Base-by-base conservation (phyloP, 441 rosid genomes). In the Euphorbia schlechtendalii region DNA sequence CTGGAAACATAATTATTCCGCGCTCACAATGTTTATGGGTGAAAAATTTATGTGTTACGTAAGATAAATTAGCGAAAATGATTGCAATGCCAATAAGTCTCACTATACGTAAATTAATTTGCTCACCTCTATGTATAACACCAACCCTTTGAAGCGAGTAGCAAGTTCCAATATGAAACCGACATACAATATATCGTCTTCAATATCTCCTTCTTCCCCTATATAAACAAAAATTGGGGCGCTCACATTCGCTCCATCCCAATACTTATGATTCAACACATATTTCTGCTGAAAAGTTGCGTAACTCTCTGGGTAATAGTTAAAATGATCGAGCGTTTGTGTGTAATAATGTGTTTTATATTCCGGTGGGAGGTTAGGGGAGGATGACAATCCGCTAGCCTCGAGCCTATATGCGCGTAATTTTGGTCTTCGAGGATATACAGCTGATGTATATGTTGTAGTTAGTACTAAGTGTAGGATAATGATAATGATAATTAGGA, bases 251-350 rank as follows among this genome's bases (percentile, higher is more conserved):
- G 76, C 60, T 0, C 83, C 82, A 1, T 78, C 86, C 80, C 82
- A 82, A 52, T 67, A 68, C 61, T 70, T 70, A 41, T 21, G 65
- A 61, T 79, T 77, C 65, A 80, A 40, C 6, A 74, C 32, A 30
- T 75, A 79, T 61, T 70, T 74, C 13, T 77, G 83, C 27, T 56
- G 69, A 34, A 79, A 82, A 25, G 80, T 76, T 13, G 62, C 64
- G 60, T 80, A 77, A 64, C 81, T 80, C 61, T 75, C 76, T 2
- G 79, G 82, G n/a, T 69, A 65, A 34, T 69, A 77, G 58, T 66
- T 80, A 69, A 82, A 82, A 67, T 82, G 83, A 68, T 82, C 81
- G 0, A 77, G 68, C 3, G 82, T 76, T 22, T 82, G 83, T 3
- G 61, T 38, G 67, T 64, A 80, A 62, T 70, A 60, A 41, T 69